Conservation (phyloP, 1,284 basidiomycete genomes). For the Boletus sp. region DNA sequence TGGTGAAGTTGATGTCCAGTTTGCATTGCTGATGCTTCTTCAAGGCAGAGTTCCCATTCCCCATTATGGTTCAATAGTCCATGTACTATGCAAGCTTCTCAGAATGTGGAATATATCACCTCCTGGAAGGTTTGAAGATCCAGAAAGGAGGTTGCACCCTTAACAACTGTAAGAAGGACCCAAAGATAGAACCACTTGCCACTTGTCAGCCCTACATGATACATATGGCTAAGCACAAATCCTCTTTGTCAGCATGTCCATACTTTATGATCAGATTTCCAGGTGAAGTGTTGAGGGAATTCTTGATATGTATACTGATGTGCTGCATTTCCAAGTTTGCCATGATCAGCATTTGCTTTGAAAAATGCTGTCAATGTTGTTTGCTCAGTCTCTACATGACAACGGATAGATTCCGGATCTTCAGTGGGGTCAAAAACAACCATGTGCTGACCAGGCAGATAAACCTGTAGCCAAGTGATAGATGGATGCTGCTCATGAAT, state of each 20-base stretch:
- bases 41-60: neutral
- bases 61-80: neutral
- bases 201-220: neutral
- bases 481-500: conserved; percentile 13
- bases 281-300: neutral
- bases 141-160: neutral
- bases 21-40: neutral
- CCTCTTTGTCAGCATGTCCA: neutral
- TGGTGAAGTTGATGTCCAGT: neutral
- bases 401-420: neutral
- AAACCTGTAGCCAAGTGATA: conserved; percentile 5
- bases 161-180: neutral
- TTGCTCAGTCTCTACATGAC: neutral
- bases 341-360: neutral
- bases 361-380: neutral
- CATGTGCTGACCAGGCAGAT: conserved; percentile 5
- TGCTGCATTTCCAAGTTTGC: neutral
- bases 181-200: neutral
- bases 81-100: neutral
- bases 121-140: neutral
- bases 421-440: neutral
- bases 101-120: neutral
- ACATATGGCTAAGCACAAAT: neutral
- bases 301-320: neutral
- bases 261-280: neutral